Conservation (phyloP, 2,329 filamentous ascomycete genomes). For the Colletotrichum liaoningense region DNA sequence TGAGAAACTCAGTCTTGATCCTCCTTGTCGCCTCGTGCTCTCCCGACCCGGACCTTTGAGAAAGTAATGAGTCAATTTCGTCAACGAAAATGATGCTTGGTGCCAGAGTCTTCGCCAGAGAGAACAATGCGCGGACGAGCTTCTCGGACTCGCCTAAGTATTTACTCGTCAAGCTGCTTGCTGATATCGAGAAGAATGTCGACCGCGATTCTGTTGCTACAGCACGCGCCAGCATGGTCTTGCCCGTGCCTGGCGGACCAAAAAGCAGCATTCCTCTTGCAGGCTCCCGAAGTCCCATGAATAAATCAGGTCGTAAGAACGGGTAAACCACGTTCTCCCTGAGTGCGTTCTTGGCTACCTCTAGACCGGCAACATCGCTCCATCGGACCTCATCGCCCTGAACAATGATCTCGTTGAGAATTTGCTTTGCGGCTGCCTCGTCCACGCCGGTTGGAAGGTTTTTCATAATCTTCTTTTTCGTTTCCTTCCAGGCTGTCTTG, state of each 20-base stretch:
- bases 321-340: constrained; percentile 98
- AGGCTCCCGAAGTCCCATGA: constrained; percentile 94
- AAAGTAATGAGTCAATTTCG: constrained; percentile 95
- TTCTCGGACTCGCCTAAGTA: constrained; percentile 98
- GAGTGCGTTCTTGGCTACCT: constrained; percentile 89
- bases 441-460: constrained; percentile 87
- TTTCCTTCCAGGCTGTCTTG: constrained; percentile 68
- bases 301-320: constrained; percentile 93
- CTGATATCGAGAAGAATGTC: constrained; percentile 97
- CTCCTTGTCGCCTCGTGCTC: constrained; percentile 94
- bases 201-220: constrained; percentile 95
- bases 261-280: constrained; percentile 96
- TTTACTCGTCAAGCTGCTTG: constrained; percentile 93
- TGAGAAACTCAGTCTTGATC: constrained; percentile 97
- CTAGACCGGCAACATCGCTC: constrained; percentile 91
- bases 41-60: constrained; percentile 81
- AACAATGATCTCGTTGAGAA: constrained; percentile 95
- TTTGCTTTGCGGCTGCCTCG: constrained; percentile 84
- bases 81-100: constrained; percentile 99
- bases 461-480: constrained; percentile 75
- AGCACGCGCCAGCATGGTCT: constrained; percentile 95
- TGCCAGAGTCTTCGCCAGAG: constrained; percentile 86
- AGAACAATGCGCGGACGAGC: constrained; percentile 90
- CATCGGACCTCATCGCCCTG: constrained; percentile 95
- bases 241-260: constrained; percentile 96